These are phyloP conservation scores for Phialophora verrucosa DNA, from an alignment of 2,329 filamentous ascomycete species.

Conservation along the genomic window DNA sequence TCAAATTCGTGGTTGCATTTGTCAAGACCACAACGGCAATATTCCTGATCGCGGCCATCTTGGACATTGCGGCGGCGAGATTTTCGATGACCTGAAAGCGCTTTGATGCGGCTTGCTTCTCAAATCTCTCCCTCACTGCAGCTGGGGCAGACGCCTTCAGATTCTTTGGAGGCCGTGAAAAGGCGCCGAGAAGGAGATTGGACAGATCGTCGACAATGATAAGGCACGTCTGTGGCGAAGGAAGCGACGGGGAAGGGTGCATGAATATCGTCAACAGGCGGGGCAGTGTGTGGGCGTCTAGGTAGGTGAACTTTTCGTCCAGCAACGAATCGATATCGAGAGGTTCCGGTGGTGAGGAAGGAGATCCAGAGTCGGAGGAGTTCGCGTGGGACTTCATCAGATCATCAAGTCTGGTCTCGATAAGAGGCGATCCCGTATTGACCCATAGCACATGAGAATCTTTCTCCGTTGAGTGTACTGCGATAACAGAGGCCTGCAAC, in stretches of 20 bases:
- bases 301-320: constrained; percentile 66
- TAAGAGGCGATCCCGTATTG: constrained; percentile 59
- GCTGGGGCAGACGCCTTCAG: constrained; percentile 37
- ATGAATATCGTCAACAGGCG: constrained; percentile 75
- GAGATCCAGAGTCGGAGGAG: constrained; percentile 16
- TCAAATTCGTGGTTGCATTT: constrained; percentile 82
- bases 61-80: constrained; percentile 66
- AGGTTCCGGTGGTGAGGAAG: constrained; percentile 14
- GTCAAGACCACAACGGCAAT: constrained; percentile 77
- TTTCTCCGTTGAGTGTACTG: constrained; percentile 62
- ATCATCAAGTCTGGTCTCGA: constrained; percentile 54
- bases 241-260: constrained; percentile 67
- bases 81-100: constrained; percentile 64
- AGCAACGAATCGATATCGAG: constrained; percentile 20
- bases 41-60: constrained; percentile 73
- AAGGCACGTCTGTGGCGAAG: constrained; percentile 68
- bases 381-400: constrained; percentile 47
- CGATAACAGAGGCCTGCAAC: constrained; percentile 70
- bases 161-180: constrained; percentile 63
- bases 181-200: constrained; percentile 75
- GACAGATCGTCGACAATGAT: constrained; percentile 81
- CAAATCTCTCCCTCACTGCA: constrained; percentile 48
- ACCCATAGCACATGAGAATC: constrained; percentile 73
- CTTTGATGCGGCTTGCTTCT: constrained; percentile 56
- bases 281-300: constrained; percentile 63